These are phyloP conservation scores for Solanum boliviense DNA, from an alignment of 257 asterid species.

Conservation along the genomic window DNA sequence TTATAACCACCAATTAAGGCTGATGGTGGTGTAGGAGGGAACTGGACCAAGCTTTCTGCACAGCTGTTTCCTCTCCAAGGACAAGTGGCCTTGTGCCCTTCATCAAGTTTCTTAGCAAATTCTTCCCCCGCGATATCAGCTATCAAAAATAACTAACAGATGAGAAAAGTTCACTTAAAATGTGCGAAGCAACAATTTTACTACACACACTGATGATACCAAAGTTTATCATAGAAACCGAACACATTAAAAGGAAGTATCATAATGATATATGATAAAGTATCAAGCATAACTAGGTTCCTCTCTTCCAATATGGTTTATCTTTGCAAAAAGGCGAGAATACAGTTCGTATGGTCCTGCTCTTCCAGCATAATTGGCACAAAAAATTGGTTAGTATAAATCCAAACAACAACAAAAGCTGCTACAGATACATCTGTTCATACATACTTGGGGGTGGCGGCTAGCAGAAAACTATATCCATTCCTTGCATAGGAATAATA, in stretches of 20 bases:
- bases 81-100: constrained; percentile 66
- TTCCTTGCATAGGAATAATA: neutral
- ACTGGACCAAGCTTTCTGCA: constrained; percentile 95
- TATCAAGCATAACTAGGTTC: neutral
- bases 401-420: neutral
- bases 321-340: neutral
- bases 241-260: neutral
- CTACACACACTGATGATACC: neutral
- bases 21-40: constrained; percentile 98
- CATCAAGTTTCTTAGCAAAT: constrained; percentile 67
- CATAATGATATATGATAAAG: neutral
- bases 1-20: constrained; percentile 95
- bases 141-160: constrained; percentile 20
- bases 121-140: constrained; percentile 75
- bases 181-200: neutral
- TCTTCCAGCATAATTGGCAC: neutral
- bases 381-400: neutral
- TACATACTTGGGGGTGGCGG: neutral
- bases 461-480: neutral
- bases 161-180: constrained; percentile 8
- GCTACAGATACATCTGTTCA: neutral
- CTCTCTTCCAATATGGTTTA: neutral
- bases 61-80: constrained; percentile 95
- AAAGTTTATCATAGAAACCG: neutral
- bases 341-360: neutral